Base-by-base conservation (phyloP, 2,329 filamentous ascomycete genomes). In the Hymenoscyphus infarciens region DNA sequence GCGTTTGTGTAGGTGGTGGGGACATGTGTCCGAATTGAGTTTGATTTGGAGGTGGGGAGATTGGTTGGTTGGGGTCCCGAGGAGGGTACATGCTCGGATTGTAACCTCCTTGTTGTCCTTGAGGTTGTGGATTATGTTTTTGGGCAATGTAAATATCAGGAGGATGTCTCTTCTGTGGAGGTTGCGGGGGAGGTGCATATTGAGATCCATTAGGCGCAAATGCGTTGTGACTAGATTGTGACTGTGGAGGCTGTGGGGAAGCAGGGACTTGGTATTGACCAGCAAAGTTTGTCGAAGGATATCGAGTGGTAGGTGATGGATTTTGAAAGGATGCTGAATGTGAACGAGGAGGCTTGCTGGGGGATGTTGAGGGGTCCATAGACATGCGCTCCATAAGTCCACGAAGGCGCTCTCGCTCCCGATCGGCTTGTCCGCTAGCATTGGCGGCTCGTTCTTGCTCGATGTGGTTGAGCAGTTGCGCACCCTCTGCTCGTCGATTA, bases 351-450 rank as follows among this genome's bases (percentile, higher is more conserved):
- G 81, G 76, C 56, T 79, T 77, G 45, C 77, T 76, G 2, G 81
- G 74, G 62, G 78, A 77, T 15, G 75, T 73, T 22, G 74, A 77
- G 56, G 83, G 80, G n/a, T 94, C 91, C 78, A 97, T 89, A 1
- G 92, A 93, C 87, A 98, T 94, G 60, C 93, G 87, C 73, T 97
- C 93, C 95, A 99, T 98, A 49, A 99, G 80, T 52, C 90, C 90
- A 62, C 91, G 87, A 61, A 99, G 79, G 61, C 94, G 86, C 72
- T 96, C 92, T 62, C 91, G 88, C 74, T 98, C 94, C 59, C 90
- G 82, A 70, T 97, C 92, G 35, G 92, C 72, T 59, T 75, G 71
- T 1, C 71, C 73, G 59, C 64, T 73, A 6, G 70, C 69, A 64
- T 66, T 72, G 39, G 63, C 65, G 22, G 70, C 68, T 62, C 72